Conservation (phyloP, 192 early-diverging fungal species). For the Chytriomyces confervae region DNA sequence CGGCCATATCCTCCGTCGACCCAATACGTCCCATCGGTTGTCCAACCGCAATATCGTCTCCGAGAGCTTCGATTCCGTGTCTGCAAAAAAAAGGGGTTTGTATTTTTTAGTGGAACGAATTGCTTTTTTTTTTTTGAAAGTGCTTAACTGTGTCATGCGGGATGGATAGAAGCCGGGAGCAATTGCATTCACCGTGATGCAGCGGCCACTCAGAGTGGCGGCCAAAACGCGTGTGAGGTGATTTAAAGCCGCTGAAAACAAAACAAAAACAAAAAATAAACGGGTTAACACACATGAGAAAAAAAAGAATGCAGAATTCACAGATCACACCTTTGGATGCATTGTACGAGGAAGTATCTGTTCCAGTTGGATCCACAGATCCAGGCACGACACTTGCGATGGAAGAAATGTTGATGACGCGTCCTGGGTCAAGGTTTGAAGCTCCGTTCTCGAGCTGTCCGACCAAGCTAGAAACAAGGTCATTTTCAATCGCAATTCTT, state of each 20-base stretch:
- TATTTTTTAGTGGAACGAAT: constrained; percentile 65
- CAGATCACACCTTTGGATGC: background rate
- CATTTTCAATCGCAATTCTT: no score
- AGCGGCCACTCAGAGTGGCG: constrained; percentile 37
- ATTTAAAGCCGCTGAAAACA: constrained; percentile 53
- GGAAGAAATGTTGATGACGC: constrained; percentile 87
- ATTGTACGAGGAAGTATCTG: constrained; percentile 55
- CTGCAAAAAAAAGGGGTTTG: background rate
- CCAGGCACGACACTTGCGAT: constrained; percentile 44
- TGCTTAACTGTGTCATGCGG: constrained; percentile 55
- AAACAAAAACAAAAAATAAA: no score
- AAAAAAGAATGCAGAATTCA: constrained; percentile 11
- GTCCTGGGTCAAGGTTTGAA: constrained; percentile 60
- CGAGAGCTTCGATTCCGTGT: constrained; percentile 24
- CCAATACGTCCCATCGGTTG: constrained; percentile 81
- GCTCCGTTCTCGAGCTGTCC: constrained; percentile 71
- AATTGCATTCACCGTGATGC: constrained; percentile 56
- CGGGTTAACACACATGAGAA: background rate
- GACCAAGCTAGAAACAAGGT: constrained; percentile 40
- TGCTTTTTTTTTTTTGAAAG: constrained; percentile 70
- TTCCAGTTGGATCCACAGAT: constrained; percentile 46
- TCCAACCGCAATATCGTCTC: constrained; percentile 1
- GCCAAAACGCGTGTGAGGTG: constrained; percentile 59
- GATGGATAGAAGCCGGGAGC: constrained; percentile 59
- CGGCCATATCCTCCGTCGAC: constrained; percentile 83